Conservation (phyloP, 1,139 yeast species). For the Casaregolazyma suthepensis region DNA sequence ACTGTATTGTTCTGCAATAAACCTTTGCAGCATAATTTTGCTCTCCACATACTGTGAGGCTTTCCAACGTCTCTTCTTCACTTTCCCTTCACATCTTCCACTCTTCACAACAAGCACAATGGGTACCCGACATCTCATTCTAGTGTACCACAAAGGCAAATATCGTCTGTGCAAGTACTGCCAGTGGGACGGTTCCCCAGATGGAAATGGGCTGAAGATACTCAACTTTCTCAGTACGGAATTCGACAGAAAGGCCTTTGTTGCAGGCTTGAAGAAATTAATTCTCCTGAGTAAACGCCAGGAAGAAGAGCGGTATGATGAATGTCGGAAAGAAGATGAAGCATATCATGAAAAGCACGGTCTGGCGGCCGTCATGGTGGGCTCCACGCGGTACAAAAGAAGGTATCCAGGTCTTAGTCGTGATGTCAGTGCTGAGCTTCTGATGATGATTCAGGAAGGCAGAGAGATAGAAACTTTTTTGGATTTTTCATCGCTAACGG, state of each 20-base stretch:
- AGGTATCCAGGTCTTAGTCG: background rate
- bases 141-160: background rate
- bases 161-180: background rate
- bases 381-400: background rate
- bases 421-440: background rate
- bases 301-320: background rate
- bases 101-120: no score
- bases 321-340: background rate
- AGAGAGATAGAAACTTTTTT: background rate
- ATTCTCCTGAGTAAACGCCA: background rate
- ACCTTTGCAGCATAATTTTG: background rate
- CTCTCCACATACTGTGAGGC: no score
- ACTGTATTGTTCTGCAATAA: no score
- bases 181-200: background rate
- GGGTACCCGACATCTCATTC: no score
- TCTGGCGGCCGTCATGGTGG: no score
- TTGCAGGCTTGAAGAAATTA: background rate
- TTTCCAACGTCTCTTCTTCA: no score
- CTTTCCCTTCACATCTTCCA: no score
- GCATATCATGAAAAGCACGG: no score
- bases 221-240: background rate
- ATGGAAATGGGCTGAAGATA: background rate
- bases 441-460: background rate
- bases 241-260: background rate
- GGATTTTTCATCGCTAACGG: background rate